Evolutionary conservation across 176 grass and related monocot species (phyloP).

Genomic region (Zizania latifolia): DNA sequence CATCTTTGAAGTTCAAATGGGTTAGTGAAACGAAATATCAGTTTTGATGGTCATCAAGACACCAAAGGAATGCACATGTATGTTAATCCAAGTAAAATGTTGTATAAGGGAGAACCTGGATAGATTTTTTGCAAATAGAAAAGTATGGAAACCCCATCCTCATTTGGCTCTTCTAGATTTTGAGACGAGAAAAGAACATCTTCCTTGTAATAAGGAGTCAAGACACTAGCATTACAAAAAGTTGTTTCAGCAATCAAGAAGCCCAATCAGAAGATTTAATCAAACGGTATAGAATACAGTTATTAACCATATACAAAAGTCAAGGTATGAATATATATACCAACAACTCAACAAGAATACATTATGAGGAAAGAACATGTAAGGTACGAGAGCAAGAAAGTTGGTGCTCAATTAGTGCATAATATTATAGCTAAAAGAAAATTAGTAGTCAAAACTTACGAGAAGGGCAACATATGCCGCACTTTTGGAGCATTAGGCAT

Average conservation of each 20-base stretch:
- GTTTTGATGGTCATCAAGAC: slow-evolving; percentile 1
- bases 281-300: neutral
- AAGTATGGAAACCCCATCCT: slow-evolving; percentile 96
- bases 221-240: slow-evolving; percentile 51
- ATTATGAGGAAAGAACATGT: neutral
- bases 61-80: neutral
- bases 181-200: slow-evolving; percentile 90
- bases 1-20: slow-evolving; percentile 46
- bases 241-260: slow-evolving; percentile 20
- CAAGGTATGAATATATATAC: neutral
- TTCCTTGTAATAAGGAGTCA: slow-evolving; percentile 95
- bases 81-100: slow-evolving; percentile 12
- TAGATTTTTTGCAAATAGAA: slow-evolving; percentile 99
- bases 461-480: slow-evolving; percentile 94
- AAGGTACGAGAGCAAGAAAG: neutral
- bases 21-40: slow-evolving; percentile 18
- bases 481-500: slow-evolving; percentile 98
- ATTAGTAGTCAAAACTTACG: slow-evolving; percentile 56
- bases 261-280: neutral
- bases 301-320: neutral
- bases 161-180: slow-evolving; percentile 66
- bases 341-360: neutral
- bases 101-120: slow-evolving; percentile 50
- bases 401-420: neutral
- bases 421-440: neutral